phyloP scores from a whole-genome alignment of 768 basidiomycete species.

The Nevesoporus exiguus region DNA sequence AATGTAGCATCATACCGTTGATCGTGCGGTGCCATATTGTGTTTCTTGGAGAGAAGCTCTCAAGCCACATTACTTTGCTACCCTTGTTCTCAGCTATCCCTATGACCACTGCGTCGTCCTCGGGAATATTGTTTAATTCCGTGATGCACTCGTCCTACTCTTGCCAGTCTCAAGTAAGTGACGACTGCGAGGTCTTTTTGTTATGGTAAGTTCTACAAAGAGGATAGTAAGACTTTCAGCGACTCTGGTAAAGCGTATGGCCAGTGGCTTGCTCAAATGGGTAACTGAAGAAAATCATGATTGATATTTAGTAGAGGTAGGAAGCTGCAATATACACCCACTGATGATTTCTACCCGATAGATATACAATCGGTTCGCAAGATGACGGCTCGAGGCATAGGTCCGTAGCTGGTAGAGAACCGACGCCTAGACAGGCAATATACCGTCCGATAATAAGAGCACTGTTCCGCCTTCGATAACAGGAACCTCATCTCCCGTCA shows the following conservation, averaged over 20 bases:
- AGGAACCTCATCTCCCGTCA: too few species aligned
- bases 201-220: neutral
- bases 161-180: constrained; percentile 62
- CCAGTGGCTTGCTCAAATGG: neutral
- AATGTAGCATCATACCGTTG: constrained; percentile 83
- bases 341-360: constrained; percentile 54
- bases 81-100: constrained; percentile 74
- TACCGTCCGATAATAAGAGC: constrained; percentile 67
- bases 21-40: constrained; percentile 64
- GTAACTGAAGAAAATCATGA: neutral
- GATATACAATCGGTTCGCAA: neutral
- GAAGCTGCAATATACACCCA: constrained; percentile 41
- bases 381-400: neutral
- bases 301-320: neutral
- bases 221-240: neutral
- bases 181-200: constrained; percentile 42
- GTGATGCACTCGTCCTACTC: constrained; percentile 61
- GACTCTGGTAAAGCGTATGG: neutral
- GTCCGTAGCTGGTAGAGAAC: constrained; percentile 63
- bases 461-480: too few species aligned
- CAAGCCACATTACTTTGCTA: constrained; percentile 75
- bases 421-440: constrained; percentile 74
- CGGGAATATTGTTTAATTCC: constrained; percentile 57
- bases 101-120: constrained; percentile 54
- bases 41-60: constrained; percentile 71